Evolutionary conservation across 2,329 filamentous ascomycete species (phyloP), one percentile per base, ranked within the genome.

Genomic region (Fusarium burgessii): DNA sequence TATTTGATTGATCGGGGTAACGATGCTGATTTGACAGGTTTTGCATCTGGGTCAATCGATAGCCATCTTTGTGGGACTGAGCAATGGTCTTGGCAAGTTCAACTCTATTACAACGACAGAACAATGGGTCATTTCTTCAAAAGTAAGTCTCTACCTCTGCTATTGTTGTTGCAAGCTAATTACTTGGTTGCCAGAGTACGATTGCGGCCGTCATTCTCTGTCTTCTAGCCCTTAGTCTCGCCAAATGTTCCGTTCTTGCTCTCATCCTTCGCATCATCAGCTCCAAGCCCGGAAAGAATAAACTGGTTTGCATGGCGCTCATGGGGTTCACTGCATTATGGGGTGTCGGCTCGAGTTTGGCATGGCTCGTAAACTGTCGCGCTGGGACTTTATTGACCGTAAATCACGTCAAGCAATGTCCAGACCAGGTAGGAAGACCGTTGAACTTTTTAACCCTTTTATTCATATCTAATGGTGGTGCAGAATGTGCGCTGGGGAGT

Each of bases 191-290:
- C 3, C 20, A 74, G 72, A 62, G 56, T 10, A 66, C 68, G 13
- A 33, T 73, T 1, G 67, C 67, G 0, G 58, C 72, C 9, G 41
- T 45, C 6, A 59, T 74, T 2, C 59, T 74, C 3, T 56, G 25
- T 25, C 51, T 73, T 18, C 4, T 73, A 3, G 27, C 55, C 9
- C 12, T 74, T 0, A 47, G 56, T 13, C 33, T 74, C 6, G 63
- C 72, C 0, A 74, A 74, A 36, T 73, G 70, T 10, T 74, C 72
- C 0, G 54, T 74, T 2, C 72, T 74, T 35, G 72, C 72, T 11
- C 72, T 74, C 6, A 54, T 74, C 7, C 61, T 71, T 15, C 72
- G 72, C 1, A 74, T 74, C 23, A 69, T 74, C 5, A 62, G 62
- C 13, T 57, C 70, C 33, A 74, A 61, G 13, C 56, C 70, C 7